Evolutionary conservation across 805 yeast genomes (phyloP), one percentile per base, ranked within the genome.

Genomic region (Wickerhamiella dianesei): DNA sequence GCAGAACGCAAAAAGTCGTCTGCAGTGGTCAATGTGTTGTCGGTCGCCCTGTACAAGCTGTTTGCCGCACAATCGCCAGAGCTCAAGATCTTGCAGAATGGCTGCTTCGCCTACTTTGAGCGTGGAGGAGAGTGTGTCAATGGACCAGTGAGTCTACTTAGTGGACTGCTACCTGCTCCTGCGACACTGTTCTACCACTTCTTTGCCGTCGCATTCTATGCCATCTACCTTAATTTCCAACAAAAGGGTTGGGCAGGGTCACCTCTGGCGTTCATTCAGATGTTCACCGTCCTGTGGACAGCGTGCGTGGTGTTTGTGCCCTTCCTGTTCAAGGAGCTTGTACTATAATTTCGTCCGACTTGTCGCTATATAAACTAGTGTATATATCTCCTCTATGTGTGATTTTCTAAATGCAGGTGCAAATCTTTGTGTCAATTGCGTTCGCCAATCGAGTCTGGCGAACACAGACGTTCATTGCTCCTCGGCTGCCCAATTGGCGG

Each of bases 91-190:
- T 70, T 92, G 51, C 96, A 88, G 67, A 68, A 64, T 42, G 98
- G 98, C 6, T 92, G 98, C 64, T 86, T 87, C 72, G 69, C 69
- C 48, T 92, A 92, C 65, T 86, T 92, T 71, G 66, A 72, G 60
- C 71, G 75, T 44, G 98, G 97, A 39, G 96, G 96, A 19, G 77
- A 70, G 45, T 81, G 87, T 59, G 76, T 84, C 17, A 61, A 65
- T 18, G 81, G 80, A 4, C 98, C 98, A 4, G 80, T 86, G 45
- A 80, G 85, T 3, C 75, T 92, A 58, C 72, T 92, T 45, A 73
- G 88, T 48, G 98, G 96, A 14, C 70, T 86, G 58, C 65, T 76
- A 47, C 94, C 94, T 43, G 72, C 71, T 54, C 95, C 96, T 13
- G 68, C 75, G 60, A 58, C 76, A 42, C 72, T 92, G 51, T 78